A percentile compares a stretch with the other conserved stretches of the same genome.
Evolutionary conservation across 768 basidiomycete genomes (phyloP).

Genomic region (Termitomyces bulborhizus): DNA sequence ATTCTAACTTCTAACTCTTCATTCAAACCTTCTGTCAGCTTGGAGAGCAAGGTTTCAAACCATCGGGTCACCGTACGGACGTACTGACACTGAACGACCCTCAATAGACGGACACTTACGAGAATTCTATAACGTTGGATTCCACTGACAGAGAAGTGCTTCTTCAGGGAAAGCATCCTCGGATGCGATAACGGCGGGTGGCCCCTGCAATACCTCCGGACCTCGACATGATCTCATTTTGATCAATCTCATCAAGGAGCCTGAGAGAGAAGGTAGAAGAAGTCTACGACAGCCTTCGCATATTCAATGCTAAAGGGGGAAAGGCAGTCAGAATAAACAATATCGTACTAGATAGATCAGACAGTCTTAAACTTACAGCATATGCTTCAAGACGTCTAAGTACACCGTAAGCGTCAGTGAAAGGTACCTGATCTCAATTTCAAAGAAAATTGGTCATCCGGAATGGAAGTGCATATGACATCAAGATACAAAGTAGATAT

Average conservation of each 20-base stretch:
- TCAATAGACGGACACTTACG: neutral
- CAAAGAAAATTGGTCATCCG: neutral
- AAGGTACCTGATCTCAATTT: neutral
- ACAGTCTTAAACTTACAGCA: neutral
- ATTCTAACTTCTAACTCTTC: neutral
- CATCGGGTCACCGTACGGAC: neutral
- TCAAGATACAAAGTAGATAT: neutral
- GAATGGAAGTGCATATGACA: neutral
- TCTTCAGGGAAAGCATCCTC: conserved; percentile 13
- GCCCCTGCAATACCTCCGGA: conserved; percentile 5
- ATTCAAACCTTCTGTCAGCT: conserved; percentile 2
- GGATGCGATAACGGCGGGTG: conserved; percentile 18
- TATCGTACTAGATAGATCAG: neutral
- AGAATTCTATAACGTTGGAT: conserved; percentile 3
- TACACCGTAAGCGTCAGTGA: neutral
- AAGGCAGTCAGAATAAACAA: neutral
- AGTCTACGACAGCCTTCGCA: neutral
- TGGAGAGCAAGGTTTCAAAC: conserved; percentile 3
- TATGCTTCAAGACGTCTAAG: neutral
- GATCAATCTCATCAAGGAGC: conserved; percentile 10
- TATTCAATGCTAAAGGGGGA: neutral
- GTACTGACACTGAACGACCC: neutral
- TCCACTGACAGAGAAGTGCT: conserved; percentile 12
- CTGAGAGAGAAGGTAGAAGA: conserved; percentile 3
- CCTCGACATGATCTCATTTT: conserved; percentile 7